phyloP scores from a whole-genome alignment of 2,329 filamentous ascomycete genomes.

The Apiospora phragmitis region DNA sequence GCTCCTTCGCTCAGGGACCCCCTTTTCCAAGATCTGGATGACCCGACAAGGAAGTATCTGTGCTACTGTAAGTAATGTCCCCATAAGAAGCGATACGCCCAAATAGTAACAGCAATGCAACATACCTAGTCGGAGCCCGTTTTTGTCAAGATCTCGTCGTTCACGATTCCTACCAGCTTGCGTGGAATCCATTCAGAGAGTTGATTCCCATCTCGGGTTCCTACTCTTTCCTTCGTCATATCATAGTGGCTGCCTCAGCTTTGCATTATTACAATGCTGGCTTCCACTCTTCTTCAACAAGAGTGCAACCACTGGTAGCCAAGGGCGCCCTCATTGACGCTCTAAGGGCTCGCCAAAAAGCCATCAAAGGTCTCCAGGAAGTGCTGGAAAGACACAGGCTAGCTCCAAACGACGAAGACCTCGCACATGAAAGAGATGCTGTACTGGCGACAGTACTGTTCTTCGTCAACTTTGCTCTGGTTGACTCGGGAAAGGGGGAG shows the following conservation, averaged over 20 bases:
- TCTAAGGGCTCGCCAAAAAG: conserved; percentile 46
- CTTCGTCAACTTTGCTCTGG: conserved; percentile 53
- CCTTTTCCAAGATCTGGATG: conserved; percentile 53
- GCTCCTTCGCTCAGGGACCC: conserved; percentile 49
- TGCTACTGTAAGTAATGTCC: conserved; percentile 47
- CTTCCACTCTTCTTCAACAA: conserved; percentile 30
- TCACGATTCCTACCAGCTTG: conserved; percentile 40
- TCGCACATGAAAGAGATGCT: conserved; percentile 45
- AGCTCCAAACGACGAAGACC: conserved; percentile 24
- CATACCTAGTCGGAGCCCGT: conserved; percentile 25
- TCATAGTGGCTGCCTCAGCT: conserved; percentile 50
- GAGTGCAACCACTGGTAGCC: conserved; percentile 18
- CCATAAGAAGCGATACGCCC: not conserved
- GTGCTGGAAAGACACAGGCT: conserved; percentile 34
- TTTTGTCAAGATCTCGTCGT: conserved; percentile 56
- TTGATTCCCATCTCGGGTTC: conserved; percentile 47
- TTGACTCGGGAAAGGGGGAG: conserved; percentile 45
- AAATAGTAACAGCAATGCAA: conserved; percentile 10
- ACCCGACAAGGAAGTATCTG: conserved; percentile 46
- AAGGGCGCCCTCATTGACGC: conserved; percentile 46
- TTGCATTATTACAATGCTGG: conserved; percentile 49
- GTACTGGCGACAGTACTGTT: conserved; percentile 50
- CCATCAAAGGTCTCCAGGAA: conserved; percentile 43
- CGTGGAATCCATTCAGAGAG: conserved; percentile 49
- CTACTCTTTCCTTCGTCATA: conserved; percentile 48